These are phyloP conservation scores for Keqinozyma sinolaborantium DNA, from an alignment of 1,139 yeast species.

Conservation along the genomic window DNA sequence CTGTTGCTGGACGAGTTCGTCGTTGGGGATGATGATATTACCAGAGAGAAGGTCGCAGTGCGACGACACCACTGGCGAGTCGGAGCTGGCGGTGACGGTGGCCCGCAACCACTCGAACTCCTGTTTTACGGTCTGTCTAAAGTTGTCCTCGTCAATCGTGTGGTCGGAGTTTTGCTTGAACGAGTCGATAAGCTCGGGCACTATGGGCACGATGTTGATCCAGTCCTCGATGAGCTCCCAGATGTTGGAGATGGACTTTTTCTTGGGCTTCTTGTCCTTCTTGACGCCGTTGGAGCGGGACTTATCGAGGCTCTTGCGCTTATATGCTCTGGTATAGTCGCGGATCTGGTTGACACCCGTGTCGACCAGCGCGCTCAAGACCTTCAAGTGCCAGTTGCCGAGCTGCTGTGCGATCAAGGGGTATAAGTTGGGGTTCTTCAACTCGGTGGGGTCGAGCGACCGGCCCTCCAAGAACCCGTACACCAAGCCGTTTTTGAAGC, in stretches of 20 bases:
- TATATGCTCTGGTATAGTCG: slow-evolving; percentile 22
- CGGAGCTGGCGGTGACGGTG: slow-evolving; percentile 26
- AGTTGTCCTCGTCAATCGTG: slow-evolving; percentile 19
- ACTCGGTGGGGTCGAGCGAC: slow-evolving; percentile 55
- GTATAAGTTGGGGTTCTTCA: slow-evolving; percentile 44
- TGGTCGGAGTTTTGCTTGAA: slow-evolving; percentile 32
- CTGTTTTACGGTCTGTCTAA: slow-evolving; percentile 34
- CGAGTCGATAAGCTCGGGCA: slow-evolving; percentile 37
- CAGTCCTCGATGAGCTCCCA: slow-evolving; percentile 64
- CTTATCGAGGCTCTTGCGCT: slow-evolving; percentile 11
- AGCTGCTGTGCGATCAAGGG: slow-evolving; percentile 63
- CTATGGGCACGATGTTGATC: slow-evolving; percentile 58
- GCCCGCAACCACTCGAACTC: slow-evolving; percentile 58
- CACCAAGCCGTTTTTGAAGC: slow-evolving; percentile 71
- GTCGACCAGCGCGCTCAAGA: slow-evolving; percentile 45
- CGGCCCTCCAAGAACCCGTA: slow-evolving; percentile 71
- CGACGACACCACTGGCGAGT: slow-evolving; percentile 58
- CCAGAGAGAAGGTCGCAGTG: slow-evolving; percentile 77
- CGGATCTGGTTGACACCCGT: slow-evolving; percentile 47
- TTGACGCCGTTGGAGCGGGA: slow-evolving; percentile 6
- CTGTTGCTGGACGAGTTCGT: slow-evolving; percentile 13
- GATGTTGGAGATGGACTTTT: slow-evolving; percentile 39
- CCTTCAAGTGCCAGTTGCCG: slow-evolving; percentile 66
- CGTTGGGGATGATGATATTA: slow-evolving; percentile 60
- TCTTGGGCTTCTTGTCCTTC: slow-evolving; percentile 18